Evolutionary conservation across 257 asterid genomes (phyloP), one percentile per base, ranked within the genome.

Genomic region (Nicotiana tomentosiformis): DNA sequence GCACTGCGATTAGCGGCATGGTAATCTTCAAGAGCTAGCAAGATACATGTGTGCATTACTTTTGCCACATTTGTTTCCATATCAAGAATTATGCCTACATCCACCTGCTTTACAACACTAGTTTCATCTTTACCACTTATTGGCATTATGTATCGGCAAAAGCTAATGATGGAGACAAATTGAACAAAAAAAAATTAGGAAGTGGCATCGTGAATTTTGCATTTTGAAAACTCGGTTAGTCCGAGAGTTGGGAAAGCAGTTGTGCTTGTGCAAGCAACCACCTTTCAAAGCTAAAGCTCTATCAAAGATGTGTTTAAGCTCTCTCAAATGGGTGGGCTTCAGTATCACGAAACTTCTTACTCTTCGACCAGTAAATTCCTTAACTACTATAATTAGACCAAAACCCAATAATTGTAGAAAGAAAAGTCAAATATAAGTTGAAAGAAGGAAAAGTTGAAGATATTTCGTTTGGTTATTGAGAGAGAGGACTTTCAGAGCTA

Each of bases 81-180:
- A 80, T 90, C 90, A 58, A 89, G 89, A 81, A 90, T 85, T 4
- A 90, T 53, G 10, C 93, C 93, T 12, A 90, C 86, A 56, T 89
- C 86, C 35, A 83, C 86, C 53, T 84, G 76, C 46, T 39, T 43
- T 39, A 7, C 35, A 2, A 1, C 83, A 51, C 35, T 74, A 1
- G 32, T 82, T 35, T 80, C 70, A 35, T 78, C 81, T 18, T 33
- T 57, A 32, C 69, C 79, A 6, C n/a, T 72, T 72, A 72, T 23
- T 72, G 14, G 37, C 23, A 6, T 72, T 7, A 35, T 64, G 53
- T 37, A 58, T 9, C 23, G 16, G 84, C 37, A 32, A 49, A 69
- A 78, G 84, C 80, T 81, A 20, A 29, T 26, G 62, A 72, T 23
- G 72, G 83, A 58, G 33, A 82, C 4, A 20, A 46, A 0, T 10